Base-by-base conservation (phyloP, 176 grass and related monocot species). In the Oryza glumipatula region DNA sequence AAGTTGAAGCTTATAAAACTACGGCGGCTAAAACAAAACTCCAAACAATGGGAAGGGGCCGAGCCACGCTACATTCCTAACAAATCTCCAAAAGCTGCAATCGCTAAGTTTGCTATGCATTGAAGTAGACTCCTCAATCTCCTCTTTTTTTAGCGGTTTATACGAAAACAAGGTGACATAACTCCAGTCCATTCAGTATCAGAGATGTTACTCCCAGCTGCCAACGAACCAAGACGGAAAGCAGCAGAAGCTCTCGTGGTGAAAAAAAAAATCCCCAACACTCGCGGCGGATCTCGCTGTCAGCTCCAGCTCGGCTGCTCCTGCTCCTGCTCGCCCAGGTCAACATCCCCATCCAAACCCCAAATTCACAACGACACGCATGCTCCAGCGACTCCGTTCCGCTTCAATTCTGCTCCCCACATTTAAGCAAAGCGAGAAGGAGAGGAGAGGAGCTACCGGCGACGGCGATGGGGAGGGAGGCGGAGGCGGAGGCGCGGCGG, bases 401-500 rank as follows among this genome's bases (percentile, higher is more conserved):
- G n/a, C 22, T 47, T n/a, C n/a, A n/a, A n/a, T n/a, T 63, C 58
- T 63, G n/a, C 58, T 23, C 58, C 58, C 69, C 21, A 38, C 7
- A 5, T 73, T 46, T 45, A 73, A 47, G 70, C 0, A 73, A 26
- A 26, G 22, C 21, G n/a, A 72, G 6, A 24, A 1, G 22, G 17
- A 8, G 54, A 60, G 51, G 7, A 3, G 56, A 60, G 56, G 19
- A 21, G 56, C 56, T 60, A n/a, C 56, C 56, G 54, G 54, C 19
- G 5, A 17, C 54, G 4, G 51, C 51, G 13, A 70, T 60, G 74
- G 22, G 67, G 75, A 71, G 1, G 30, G 16, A 28, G 36, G 67
- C 32, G 30, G 16, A 28, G 36, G 67, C 32, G 58, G 78, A 24
- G 0, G 67, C 56, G 85, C 54, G 43, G n/a, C 77, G 90, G 84